phyloP scores from a whole-genome alignment of 2,329 filamentous ascomycete species.

The Aspergillus persii region DNA sequence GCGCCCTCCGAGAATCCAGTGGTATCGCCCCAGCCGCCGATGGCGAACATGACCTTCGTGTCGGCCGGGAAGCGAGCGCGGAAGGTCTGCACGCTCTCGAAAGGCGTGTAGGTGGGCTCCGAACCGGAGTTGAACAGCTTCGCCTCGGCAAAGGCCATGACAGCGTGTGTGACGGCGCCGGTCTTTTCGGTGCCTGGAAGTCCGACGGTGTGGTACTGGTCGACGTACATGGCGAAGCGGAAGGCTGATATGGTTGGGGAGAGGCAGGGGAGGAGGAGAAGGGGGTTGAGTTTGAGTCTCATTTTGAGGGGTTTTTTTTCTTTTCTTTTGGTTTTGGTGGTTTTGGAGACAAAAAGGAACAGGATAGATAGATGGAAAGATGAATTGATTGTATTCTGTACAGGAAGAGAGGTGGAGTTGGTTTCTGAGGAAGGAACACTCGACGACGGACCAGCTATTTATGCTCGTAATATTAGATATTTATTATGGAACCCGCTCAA shows the following conservation, averaged over 20 bases:
- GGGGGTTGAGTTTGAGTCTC: slow-evolving; percentile 16
- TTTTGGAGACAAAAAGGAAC: no score
- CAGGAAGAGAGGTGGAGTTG: background rate
- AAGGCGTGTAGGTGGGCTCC: slow-evolving; percentile 51
- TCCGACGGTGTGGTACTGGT: slow-evolving; percentile 44
- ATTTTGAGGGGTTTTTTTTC: background rate
- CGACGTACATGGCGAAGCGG: slow-evolving; percentile 47
- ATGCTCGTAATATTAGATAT: background rate
- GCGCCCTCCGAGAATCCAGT: slow-evolving; percentile 61
- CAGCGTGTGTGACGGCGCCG: slow-evolving; percentile 53
- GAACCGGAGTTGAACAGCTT: slow-evolving; percentile 48
- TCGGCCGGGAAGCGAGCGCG: slow-evolving; percentile 53
- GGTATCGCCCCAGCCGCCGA: slow-evolving; percentile 73
- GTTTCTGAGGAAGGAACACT: background rate
- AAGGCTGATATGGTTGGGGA: slow-evolving; percentile 28
- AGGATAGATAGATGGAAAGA: background rate
- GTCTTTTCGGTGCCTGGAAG: slow-evolving; percentile 38
- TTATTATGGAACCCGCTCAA: background rate
- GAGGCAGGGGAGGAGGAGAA: slow-evolving; percentile 32
- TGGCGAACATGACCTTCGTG: slow-evolving; percentile 66
- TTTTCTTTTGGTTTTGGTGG: background rate
- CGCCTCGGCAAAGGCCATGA: slow-evolving; percentile 55
- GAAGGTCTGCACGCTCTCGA: slow-evolving; percentile 52
- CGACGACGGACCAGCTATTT: background rate
- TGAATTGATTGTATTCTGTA: background rate